phyloP scores from a whole-genome alignment of 495 filamentous ascomycete species.

The Daldinia decipiens region DNA sequence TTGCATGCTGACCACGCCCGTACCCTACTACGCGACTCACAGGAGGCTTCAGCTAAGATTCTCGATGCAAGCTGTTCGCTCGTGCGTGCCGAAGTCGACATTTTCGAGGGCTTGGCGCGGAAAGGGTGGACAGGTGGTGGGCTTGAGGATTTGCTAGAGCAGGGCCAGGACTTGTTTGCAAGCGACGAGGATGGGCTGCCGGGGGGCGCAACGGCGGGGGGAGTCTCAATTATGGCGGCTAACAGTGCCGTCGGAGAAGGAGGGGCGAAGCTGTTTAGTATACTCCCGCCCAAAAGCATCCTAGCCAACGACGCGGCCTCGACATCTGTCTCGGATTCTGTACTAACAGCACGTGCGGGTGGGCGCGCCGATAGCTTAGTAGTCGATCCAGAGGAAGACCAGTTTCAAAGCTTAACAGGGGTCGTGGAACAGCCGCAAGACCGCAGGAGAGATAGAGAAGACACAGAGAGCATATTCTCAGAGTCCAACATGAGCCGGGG shows the following conservation, averaged over 20 bases:
- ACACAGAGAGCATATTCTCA: conserved; percentile 62
- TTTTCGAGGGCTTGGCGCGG: conserved; percentile 70
- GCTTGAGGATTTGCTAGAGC: conserved; percentile 68
- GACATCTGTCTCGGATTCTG: conserved; percentile 45
- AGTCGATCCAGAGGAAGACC: conserved; percentile 51
- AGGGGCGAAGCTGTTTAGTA: conserved; percentile 65
- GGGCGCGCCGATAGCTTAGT: conserved; percentile 58
- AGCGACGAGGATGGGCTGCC: conserved; percentile 54
- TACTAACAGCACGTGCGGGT: conserved; percentile 32
- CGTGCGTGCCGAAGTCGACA: conserved; percentile 71
- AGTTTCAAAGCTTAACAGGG: conserved; percentile 62
- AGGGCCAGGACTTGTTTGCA: conserved; percentile 69
- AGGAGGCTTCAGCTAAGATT: conserved; percentile 66
- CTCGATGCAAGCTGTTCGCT: conserved; percentile 69
- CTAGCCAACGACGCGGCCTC: conserved; percentile 55
- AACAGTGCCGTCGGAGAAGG: conserved; percentile 43
- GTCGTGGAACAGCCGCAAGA: conserved; percentile 49
- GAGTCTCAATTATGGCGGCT: conserved; percentile 25
- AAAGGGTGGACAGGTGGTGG: conserved; percentile 74
- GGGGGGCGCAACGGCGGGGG: conserved; percentile 25
- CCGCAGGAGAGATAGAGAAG: conserved; percentile 39
- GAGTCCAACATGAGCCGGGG: conserved; percentile 60
- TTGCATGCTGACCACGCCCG: conserved; percentile 68
- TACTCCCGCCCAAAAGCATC: conserved; percentile 66
- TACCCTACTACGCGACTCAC: conserved; percentile 63